phyloP scores from a whole-genome alignment of 768 basidiomycete species.

The Floccularia luteovirens region DNA sequence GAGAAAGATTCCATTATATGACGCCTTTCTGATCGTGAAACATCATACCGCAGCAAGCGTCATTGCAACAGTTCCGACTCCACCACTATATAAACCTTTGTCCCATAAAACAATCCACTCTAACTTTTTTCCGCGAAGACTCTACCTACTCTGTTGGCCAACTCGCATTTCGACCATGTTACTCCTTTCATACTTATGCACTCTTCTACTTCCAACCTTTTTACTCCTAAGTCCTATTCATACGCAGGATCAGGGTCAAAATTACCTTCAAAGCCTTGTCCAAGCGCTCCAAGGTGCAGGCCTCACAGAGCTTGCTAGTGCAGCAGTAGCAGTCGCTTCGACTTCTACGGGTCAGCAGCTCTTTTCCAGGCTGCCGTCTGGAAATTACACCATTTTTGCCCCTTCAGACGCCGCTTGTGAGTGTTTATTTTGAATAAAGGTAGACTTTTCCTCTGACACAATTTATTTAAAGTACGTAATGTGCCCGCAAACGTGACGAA shows the following conservation, averaged over 20 bases:
- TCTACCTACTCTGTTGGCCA: no score
- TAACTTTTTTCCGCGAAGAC: no score
- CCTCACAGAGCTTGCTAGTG: slow-evolving; percentile 31
- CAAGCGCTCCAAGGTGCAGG: slow-evolving; percentile 28
- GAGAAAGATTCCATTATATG: no score
- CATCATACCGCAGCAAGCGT: no score
- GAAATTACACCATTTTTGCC: slow-evolving; percentile 47
- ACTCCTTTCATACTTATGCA: neutral
- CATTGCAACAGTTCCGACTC: neutral
- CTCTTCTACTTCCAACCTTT: slow-evolving; percentile 7
- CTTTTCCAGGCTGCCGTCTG: slow-evolving; percentile 32
- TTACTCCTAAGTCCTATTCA: slow-evolving; percentile 8
- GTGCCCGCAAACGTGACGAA: slow-evolving; percentile 14
- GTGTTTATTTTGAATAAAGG: slow-evolving; percentile 11
- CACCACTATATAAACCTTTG: neutral
- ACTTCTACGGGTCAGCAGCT: slow-evolving; percentile 34
- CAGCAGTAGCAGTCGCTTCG: slow-evolving; percentile 31
- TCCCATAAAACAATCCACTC: slow-evolving; percentile 4
- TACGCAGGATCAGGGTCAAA: slow-evolving; percentile 8
- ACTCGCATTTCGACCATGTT: neutral
- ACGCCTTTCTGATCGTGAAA: no score
- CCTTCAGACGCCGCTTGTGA: slow-evolving; percentile 49
- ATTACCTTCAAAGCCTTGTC: slow-evolving; percentile 21
- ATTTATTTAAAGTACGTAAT: slow-evolving; percentile 16
- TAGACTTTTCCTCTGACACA: neutral